A percentile compares a stretch with the other conserved stretches of the same genome.
These are phyloP conservation scores for Tylopilus plumbeoviolaceoides DNA, from an alignment of 768 basidiomycete species.

Conservation along the genomic window DNA sequence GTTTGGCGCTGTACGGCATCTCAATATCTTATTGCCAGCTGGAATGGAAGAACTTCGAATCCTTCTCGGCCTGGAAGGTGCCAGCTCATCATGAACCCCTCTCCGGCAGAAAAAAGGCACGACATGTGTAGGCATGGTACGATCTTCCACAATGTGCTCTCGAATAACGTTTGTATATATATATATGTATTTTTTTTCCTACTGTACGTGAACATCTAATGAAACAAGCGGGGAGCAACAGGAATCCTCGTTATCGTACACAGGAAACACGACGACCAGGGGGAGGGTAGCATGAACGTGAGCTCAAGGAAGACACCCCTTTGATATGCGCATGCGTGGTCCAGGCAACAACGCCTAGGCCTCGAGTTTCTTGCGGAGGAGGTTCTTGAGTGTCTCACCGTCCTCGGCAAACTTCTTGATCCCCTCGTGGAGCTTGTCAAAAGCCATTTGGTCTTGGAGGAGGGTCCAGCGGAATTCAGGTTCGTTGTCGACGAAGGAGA, in stretches of 20 bases:
- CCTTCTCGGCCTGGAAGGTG: background rate
- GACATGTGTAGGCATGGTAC: background rate
- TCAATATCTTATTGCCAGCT: background rate
- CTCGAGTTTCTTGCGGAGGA: conserved; percentile 65
- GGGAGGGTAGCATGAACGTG: background rate
- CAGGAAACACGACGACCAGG: background rate
- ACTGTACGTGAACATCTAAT: background rate
- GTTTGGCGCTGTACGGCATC: background rate
- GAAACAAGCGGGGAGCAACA: no score
- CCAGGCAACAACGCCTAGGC: conserved; percentile 9
- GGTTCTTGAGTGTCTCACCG: conserved; percentile 79
- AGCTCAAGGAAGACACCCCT: no score
- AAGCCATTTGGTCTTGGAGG: conserved; percentile 94
- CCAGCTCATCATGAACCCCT: background rate
- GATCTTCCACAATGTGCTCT: no score
- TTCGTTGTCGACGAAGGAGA: conserved; percentile 86
- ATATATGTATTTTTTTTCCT: background rate
- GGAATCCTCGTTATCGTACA: background rate
- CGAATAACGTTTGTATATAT: background rate
- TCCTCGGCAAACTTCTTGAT: conserved; percentile 99
- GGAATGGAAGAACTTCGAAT: background rate
- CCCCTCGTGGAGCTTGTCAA: conserved; percentile 97
- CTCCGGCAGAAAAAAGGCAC: background rate
- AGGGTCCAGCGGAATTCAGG: conserved; percentile 94
- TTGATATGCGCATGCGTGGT: no score